Percentiles rank a stretch among this genome's conserved stretches.
phyloP scores from a whole-genome alignment of 768 basidiomycete genomes.

The Gloeopeniophorella convolvens region DNA sequence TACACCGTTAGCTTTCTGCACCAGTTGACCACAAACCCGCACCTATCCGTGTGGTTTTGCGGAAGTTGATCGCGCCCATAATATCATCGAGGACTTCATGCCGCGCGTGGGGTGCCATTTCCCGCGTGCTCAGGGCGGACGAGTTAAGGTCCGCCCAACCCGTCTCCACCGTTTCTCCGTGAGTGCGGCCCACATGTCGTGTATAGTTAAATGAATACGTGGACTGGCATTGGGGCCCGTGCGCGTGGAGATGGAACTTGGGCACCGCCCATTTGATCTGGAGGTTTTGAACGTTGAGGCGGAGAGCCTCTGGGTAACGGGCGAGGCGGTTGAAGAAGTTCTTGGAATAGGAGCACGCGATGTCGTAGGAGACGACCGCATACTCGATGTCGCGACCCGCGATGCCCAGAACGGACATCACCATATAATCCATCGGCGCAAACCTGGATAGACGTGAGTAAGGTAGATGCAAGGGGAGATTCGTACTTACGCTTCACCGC shows the following conservation, averaged over 20 bases:
- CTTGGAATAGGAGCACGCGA: constrained; percentile 2
- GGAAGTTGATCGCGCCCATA: constrained; percentile 13
- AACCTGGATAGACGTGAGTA: background rate
- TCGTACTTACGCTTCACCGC: background rate
- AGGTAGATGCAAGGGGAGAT: background rate
- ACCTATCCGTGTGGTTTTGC: constrained; percentile 8
- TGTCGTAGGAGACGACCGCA: background rate
- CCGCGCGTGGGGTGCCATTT: constrained; percentile 14
- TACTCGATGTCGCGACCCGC: background rate
- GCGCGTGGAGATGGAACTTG: constrained; percentile 19
- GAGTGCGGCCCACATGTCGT: constrained; percentile 10
- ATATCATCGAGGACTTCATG: constrained; percentile 16
- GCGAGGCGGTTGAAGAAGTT: background rate
- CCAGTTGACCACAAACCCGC: background rate
- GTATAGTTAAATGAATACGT: constrained; percentile 17
- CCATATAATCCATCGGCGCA: background rate
- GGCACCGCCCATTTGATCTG: background rate
- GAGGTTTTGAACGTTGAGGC: background rate
- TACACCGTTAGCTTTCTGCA: background rate
- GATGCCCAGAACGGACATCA: background rate
- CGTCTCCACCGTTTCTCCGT: constrained; percentile 22
- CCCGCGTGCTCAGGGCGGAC: constrained; percentile 4
- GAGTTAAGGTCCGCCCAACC: constrained; percentile 19
- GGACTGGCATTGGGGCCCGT: constrained; percentile 16
- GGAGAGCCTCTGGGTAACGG: background rate